Base-by-base conservation (phyloP, 495 filamentous ascomycete species). In the Talaromyces stipitatus region DNA sequence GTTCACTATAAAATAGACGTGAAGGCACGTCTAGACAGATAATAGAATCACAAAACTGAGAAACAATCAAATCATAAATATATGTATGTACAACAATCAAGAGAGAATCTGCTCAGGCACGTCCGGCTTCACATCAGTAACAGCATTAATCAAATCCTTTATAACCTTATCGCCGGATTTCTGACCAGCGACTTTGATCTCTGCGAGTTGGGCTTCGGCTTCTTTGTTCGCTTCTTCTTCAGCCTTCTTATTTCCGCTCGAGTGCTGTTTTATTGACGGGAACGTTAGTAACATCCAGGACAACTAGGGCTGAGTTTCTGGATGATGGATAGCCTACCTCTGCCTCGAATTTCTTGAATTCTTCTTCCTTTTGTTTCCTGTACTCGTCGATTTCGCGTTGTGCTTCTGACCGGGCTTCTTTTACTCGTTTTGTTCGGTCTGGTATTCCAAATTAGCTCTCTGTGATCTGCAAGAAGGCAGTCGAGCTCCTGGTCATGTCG, bases 381-480 rank as follows among this genome's bases (percentile, higher is more conserved):
- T 98, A 98, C 33, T 91, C 90, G 53, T 97, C 95, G 65, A 98
- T 96, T 68, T 97, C 91, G 73, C 97, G 96, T 73, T 97, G 94
- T 50, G 94, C 94, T 69, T 97, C 92, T 65, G 82, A 82, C 66
- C 92, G 88, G 54, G 94, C 95, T 70, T 97, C 94, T 70, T 89
- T 95, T 74, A 97, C 91, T 63, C 90, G 83, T 77, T 97, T 96
- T 50, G 94, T 97, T 65, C 94, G 91, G 80, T 96, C 94, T 97
- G 62, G 57, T 48, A 4, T 47, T 3, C 18, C 11, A n/a, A n/a
- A 26, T 18, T 16, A 60, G 38, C 10, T 18, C 36, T 26, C 2
- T 18, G n/a, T 14, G 18, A 0, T n/a, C n/a, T n/a, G n/a, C n/a
- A n/a, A n/a, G n/a, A n/a, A n/a, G n/a, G n/a, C n/a, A n/a, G n/a